These are phyloP conservation scores for Ichthyophthirius multifiliis DNA, from an alignment of 169 alveolate species.

Conservation along the genomic window DNA sequence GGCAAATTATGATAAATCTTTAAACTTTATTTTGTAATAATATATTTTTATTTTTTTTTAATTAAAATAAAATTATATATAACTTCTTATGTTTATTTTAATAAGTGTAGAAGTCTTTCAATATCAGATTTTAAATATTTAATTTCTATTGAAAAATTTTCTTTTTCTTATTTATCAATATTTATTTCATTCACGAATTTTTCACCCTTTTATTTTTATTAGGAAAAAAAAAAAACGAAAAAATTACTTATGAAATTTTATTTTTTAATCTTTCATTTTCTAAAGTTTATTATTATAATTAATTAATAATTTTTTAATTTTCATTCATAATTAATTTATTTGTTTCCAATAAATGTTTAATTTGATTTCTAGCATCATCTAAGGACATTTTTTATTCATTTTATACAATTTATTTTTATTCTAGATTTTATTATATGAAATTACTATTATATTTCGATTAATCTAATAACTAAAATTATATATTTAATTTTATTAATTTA, in stretches of 20 bases:
- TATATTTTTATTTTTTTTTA: not conserved
- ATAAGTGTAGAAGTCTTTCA: not conserved
- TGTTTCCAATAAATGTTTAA: not conserved
- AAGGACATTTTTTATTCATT: not conserved
- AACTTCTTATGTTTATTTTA: not conserved
- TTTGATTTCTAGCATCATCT: not conserved
- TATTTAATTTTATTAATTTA: too few species aligned
- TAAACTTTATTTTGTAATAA: not conserved
- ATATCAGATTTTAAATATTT: constrained; percentile 4
- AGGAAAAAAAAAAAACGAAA: not conserved
- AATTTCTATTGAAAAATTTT: not conserved
- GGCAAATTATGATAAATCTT: not conserved
- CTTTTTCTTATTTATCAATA: not conserved
- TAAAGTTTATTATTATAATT: not conserved
- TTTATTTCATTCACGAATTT: not conserved
- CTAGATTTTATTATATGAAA: not conserved
- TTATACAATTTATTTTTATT: not conserved
- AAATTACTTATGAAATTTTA: not conserved
- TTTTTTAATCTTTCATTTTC: not conserved
- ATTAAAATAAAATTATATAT: not conserved
- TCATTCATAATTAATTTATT: constrained; percentile 3
- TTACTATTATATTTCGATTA: not conserved
- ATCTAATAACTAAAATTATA: not conserved
- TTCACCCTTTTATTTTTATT: not conserved
- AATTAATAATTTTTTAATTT: not conserved